These are phyloP conservation scores for Camillea tinctor DNA, from an alignment of 2,329 filamentous ascomycete species.

Conservation along the genomic window DNA sequence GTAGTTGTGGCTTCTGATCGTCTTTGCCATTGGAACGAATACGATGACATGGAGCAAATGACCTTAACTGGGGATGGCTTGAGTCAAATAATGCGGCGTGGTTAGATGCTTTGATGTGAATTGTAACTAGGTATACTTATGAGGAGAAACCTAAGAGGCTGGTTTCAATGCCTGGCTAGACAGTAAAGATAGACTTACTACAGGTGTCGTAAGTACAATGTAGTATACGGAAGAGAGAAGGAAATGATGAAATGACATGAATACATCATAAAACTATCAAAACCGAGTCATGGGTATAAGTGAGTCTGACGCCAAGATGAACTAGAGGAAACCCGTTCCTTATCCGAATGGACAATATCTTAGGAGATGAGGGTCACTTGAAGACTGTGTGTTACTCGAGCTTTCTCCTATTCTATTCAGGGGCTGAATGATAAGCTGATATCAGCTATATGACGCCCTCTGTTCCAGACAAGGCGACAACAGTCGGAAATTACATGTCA, in stretches of 20 bases:
- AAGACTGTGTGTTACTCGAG: neutral
- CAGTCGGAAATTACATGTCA: neutral
- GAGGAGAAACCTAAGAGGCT: neutral
- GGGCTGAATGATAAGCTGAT: conserved; percentile 1
- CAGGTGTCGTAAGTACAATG: neutral
- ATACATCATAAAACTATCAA: neutral
- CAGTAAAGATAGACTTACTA: neutral
- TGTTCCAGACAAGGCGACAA: neutral
- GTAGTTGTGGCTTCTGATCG: neutral
- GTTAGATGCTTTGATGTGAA: neutral
- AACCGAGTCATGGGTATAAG: neutral
- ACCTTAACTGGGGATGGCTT: neutral
- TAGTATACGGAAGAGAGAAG: neutral
- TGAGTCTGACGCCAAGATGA: neutral
- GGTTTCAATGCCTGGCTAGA: too few relatives aligned
- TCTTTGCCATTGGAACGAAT: neutral
- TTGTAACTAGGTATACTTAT: neutral
- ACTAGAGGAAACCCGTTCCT: neutral
- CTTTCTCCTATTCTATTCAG: neutral
- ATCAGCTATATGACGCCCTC: neutral
- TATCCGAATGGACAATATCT: neutral
- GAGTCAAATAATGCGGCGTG: neutral
- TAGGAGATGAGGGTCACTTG: neutral
- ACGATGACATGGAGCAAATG: neutral
- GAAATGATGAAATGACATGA: neutral